Evolutionary conservation across 148 eudicot species (phyloP).

Genomic region (Arbutus unedo): DNA sequence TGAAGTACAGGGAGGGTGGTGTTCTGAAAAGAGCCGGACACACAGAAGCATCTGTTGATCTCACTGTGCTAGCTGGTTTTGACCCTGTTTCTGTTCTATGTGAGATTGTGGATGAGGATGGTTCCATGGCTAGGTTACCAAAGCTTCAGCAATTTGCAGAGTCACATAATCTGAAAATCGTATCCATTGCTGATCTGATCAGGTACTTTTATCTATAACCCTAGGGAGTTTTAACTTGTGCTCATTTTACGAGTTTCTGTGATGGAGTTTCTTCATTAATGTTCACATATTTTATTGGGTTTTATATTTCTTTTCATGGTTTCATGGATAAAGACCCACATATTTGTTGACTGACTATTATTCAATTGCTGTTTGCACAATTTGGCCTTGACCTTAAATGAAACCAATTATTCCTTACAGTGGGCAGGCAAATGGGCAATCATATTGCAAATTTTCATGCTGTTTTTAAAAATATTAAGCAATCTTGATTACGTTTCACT

Average conservation of each 20-base stretch:
- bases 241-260: background rate
- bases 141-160: constrained; percentile 67
- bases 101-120: constrained; percentile 97
- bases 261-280: background rate
- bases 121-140: constrained; percentile 94
- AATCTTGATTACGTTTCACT: too few species aligned
- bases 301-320: background rate
- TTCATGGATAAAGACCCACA: background rate
- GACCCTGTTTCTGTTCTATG: constrained; percentile 78
- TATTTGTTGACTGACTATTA: background rate
- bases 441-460: background rate
- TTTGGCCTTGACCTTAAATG: too few species aligned
- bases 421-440: background rate
- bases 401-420: background rate
- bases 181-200: constrained; percentile 90
- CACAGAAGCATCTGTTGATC: constrained; percentile 92
- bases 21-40: constrained; percentile 95
- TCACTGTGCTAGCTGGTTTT: constrained; percentile 74
- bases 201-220: constrained; percentile 37
- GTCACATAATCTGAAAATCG: constrained; percentile 62
- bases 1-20: constrained; percentile 89
- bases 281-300: background rate
- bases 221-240: background rate
- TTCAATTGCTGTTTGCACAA: background rate
- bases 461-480: background rate